Evolutionary conservation across 2,329 filamentous ascomycete species (phyloP).

Genomic region (Septoria petroselini): DNA sequence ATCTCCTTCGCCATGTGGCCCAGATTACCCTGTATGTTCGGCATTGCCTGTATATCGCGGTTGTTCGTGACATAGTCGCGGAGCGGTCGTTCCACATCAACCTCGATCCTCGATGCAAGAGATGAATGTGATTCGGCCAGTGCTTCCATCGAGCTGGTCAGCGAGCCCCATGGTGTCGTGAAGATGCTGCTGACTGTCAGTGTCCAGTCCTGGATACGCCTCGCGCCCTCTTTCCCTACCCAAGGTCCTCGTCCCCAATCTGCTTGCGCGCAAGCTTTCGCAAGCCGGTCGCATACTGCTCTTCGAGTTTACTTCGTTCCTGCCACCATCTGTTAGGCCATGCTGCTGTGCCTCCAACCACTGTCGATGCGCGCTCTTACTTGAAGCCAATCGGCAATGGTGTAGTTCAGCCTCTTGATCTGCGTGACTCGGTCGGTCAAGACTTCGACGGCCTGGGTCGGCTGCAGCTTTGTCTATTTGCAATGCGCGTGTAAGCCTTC

Average conservation of each 20-base stretch:
- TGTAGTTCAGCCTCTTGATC: conserved; percentile 79
- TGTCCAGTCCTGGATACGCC: conserved; percentile 11
- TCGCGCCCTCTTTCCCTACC: conserved; percentile 54
- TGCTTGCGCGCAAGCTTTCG: conserved; percentile 67
- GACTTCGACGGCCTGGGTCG: conserved; percentile 73
- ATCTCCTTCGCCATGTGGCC: conserved; percentile 77
- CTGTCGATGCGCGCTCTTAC: conserved; percentile 50
- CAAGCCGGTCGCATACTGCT: conserved; percentile 78
- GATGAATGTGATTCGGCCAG: conserved; percentile 80
- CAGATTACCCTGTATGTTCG: conserved; percentile 77
- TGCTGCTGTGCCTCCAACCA: conserved; percentile 8
- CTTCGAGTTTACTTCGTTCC: conserved; percentile 91
- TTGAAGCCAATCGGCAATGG: conserved; percentile 96
- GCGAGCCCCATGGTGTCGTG: conserved; percentile 82
- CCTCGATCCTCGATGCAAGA: conserved; percentile 77
- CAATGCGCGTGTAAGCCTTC: conserved; percentile 7
- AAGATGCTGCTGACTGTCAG: conserved; percentile 65
- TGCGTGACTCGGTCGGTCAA: conserved; percentile 84
- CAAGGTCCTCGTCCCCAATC: conserved; percentile 69
- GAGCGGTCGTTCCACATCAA: conserved; percentile 81
- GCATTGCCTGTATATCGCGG: conserved; percentile 74
- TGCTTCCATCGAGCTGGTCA: conserved; percentile 73
- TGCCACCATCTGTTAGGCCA: conserved; percentile 41
- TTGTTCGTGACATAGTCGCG: conserved; percentile 70
- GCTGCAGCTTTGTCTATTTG: conserved; percentile 71